A percentile compares a stretch with the other conserved stretches of the same genome.
Evolutionary conservation across 257 asterid species (phyloP).

Genomic region (Forsythia viridissima): DNA sequence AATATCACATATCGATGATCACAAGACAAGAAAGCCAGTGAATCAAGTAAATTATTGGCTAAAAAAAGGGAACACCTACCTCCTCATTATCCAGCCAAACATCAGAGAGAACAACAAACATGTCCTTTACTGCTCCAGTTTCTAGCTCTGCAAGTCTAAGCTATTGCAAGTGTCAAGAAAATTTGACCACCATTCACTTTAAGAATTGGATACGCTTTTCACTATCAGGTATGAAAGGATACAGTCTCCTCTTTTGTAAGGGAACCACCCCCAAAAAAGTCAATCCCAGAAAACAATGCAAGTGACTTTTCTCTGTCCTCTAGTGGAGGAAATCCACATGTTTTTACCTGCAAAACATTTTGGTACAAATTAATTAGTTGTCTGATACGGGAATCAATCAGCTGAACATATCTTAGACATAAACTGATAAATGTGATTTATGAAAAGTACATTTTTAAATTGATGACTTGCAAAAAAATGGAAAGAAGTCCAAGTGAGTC

Average conservation of each 20-base stretch:
- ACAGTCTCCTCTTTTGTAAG: slow-evolving; percentile 89
- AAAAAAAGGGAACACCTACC: slow-evolving; percentile 37
- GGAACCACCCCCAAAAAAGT: slow-evolving; percentile 85
- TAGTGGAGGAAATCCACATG: slow-evolving; percentile 91
- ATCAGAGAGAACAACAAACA: slow-evolving; percentile 92
- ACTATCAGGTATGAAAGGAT: slow-evolving; percentile 46
- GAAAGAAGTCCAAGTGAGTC: background rate
- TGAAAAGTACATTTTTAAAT: background rate
- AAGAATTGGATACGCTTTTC: slow-evolving; percentile 9
- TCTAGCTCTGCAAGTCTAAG: slow-evolving; percentile 79
- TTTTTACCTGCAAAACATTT: slow-evolving; percentile 62
- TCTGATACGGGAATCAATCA: slow-evolving; percentile 5
- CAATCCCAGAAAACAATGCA: slow-evolving; percentile 60
- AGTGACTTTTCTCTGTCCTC: slow-evolving; percentile 83
- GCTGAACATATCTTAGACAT: no score
- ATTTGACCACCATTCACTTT: background rate
- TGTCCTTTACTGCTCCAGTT: slow-evolving; percentile 82
- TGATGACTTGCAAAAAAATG: background rate
- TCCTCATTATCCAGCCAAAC: slow-evolving; percentile 86
- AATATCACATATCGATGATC: slow-evolving; percentile 36
- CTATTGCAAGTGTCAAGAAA: slow-evolving; percentile 58
- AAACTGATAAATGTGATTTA: no score
- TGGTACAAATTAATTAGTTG: slow-evolving; percentile 14
- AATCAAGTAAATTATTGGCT: slow-evolving; percentile 12
- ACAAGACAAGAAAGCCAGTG: slow-evolving; percentile 18